phyloP scores from a whole-genome alignment of 768 basidiomycete genomes.

The Daedaleopsis sinensis region DNA sequence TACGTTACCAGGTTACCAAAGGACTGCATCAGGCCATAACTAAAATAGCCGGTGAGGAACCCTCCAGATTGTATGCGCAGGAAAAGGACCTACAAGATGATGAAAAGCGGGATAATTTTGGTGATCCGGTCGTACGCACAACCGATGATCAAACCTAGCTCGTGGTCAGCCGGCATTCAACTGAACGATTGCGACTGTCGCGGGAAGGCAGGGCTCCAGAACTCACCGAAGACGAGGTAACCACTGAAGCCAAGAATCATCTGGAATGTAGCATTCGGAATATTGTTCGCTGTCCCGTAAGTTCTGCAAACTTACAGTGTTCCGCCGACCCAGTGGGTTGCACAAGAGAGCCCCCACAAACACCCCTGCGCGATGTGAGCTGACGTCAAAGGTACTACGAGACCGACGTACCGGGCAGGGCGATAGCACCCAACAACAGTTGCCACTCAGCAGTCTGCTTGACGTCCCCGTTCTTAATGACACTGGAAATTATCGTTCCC shows the following conservation, averaged over 20 bases:
- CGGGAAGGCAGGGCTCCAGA: background rate
- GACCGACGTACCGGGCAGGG: constrained; percentile 55
- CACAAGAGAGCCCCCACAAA: constrained; percentile 44
- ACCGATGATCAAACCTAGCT: constrained; percentile 57
- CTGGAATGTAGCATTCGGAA: constrained; percentile 32
- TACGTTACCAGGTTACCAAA: constrained; percentile 61
- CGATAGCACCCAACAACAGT: constrained; percentile 61
- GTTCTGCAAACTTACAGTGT: constrained; percentile 45
- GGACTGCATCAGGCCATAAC: constrained; percentile 75
- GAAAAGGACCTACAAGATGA: constrained; percentile 56
- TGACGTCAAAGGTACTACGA: constrained; percentile 24
- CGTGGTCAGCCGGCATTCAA: constrained; percentile 3
- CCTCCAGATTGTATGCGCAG: background rate
- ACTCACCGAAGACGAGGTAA: constrained; percentile 63
- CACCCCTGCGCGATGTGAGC: constrained; percentile 28
- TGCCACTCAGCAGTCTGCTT: constrained; percentile 71
- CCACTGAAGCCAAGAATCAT: constrained; percentile 73
- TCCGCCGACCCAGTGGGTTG: constrained; percentile 57
- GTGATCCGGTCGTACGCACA: constrained; percentile 64
- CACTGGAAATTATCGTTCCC: constrained; percentile 66
- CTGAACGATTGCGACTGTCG: background rate
- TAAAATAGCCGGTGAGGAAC: constrained; percentile 25
- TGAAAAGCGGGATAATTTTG: constrained; percentile 62
- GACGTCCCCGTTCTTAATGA: constrained; percentile 58
- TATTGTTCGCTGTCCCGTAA: background rate